Percentiles rank a stretch among this genome's conserved stretches.
These are phyloP conservation scores for Lantana camara DNA, from an alignment of 257 asterid species.

Conservation along the genomic window DNA sequence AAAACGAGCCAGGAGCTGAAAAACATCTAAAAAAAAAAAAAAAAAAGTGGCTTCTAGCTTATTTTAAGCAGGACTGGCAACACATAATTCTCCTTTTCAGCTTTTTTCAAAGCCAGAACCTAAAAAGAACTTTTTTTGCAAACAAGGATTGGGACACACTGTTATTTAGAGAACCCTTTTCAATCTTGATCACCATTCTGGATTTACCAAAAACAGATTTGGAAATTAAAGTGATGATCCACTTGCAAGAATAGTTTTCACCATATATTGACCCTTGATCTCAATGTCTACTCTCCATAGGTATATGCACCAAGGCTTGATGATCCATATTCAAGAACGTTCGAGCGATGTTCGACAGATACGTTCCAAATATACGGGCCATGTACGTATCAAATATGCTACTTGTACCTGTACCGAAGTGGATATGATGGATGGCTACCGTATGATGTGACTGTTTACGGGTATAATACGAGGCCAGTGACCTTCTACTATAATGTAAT, in stretches of 20 bases:
- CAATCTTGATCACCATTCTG: background rate
- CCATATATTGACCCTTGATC: background rate
- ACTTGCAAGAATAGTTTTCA: no score
- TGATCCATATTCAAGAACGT: background rate
- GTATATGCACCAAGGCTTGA: background rate
- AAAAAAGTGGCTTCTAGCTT: no score
- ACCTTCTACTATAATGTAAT: background rate
- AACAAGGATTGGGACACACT: no score
- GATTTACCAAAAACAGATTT: background rate
- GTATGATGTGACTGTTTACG: background rate
- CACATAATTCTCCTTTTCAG: no score
- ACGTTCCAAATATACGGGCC: background rate
- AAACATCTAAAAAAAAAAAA: no score
- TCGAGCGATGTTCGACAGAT: background rate
- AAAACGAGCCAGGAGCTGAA: no score
- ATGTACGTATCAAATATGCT: background rate
- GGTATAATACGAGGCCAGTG: background rate
- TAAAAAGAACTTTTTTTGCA: no score
- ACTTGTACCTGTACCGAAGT: background rate
- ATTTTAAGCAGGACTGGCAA: no score
- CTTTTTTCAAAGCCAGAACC: no score
- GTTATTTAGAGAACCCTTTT: no score
- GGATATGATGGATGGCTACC: constrained; percentile 1
- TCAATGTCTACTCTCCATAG: background rate
- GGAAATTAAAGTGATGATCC: no score